Base-by-base conservation (phyloP, 805 yeast genomes). In the Ogataea nonfermentans region DNA sequence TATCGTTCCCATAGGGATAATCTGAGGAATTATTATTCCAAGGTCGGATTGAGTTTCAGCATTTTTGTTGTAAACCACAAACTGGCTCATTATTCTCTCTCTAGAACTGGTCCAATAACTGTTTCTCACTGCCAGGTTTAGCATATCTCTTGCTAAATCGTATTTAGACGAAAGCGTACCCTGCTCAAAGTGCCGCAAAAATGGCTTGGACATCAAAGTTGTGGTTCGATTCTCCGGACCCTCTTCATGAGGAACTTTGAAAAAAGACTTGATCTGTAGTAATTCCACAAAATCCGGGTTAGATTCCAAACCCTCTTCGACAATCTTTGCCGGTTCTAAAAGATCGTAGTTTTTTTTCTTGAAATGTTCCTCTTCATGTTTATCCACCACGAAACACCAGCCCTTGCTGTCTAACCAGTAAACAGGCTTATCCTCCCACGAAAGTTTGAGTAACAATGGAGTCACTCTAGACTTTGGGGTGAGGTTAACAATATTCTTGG, bases 81-180 rank as follows among this genome's bases (percentile, higher is more conserved):
- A 85, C 55, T 93, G 99, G 13, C 76, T 76, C 64, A 66, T 72
- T 23, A 93, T 88, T 41, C 99, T 72, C 48, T 82, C 89, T 45
- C 99, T 71, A 9, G 91, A 79, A 10, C 96, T 84, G 53, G 84
- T 78, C 99, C 99, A 93, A 61, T 93, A 93, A 7, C 96, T 79
- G 25, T 93, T 87, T 9, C 81, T 68, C 0, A 88, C 79, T 45
- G 87, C 87, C 53, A 86, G 71, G n/a, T 76, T 68, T 31, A 93
- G 66, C 2, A 95, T 95, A 41, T 84, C 83, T 40, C 73, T 72
- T 0, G 98, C 97, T 40, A 78, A 66, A 10, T 75, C 74, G 40
- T 76, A 82, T 44, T 79, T 79, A 0, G 97, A 87, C 1, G 82
- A 73, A 37, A 93, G 61, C 0, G 78, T 62, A 0, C 85, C 89